Evolutionary conservation across 164 flowering plant genomes (phyloP).

Genomic region (Dillenia turbinata): DNA sequence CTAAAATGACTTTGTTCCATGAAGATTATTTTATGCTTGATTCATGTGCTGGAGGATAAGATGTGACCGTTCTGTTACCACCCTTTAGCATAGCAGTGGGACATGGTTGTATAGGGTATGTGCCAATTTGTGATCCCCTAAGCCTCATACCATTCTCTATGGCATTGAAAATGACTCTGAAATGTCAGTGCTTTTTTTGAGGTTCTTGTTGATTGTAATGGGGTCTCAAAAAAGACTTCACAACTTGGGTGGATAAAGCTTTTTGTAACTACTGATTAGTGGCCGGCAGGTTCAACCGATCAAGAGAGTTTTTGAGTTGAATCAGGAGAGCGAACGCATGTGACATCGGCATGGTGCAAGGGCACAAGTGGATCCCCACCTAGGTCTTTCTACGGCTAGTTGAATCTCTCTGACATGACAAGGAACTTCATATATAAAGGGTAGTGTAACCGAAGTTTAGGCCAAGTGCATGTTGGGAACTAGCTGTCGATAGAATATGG

Average conservation of each 20-base stretch:
- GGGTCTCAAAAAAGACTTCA: background rate
- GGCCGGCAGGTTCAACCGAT: background rate
- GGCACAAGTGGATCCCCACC: no score
- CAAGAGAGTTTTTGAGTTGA: conserved; percentile 2
- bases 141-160: background rate
- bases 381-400: background rate
- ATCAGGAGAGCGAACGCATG: background rate
- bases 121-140: background rate
- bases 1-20: background rate
- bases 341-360: no score
- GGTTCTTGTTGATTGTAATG: background rate
- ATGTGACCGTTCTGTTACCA: conserved; percentile 2
- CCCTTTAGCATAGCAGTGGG: conserved; percentile 8
- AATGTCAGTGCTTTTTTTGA: background rate
- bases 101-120: background rate
- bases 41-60: conserved; percentile 7
- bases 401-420: background rate
- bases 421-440: no score
- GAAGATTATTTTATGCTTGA: background rate
- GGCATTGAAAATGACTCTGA: background rate
- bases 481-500: no score
- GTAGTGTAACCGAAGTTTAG: no score
- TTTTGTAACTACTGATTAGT: background rate
- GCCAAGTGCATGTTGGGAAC: no score
- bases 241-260: background rate